phyloP scores from a whole-genome alignment of 2,329 filamentous ascomycete genomes.

The Colletotrichum gigasporum region DNA sequence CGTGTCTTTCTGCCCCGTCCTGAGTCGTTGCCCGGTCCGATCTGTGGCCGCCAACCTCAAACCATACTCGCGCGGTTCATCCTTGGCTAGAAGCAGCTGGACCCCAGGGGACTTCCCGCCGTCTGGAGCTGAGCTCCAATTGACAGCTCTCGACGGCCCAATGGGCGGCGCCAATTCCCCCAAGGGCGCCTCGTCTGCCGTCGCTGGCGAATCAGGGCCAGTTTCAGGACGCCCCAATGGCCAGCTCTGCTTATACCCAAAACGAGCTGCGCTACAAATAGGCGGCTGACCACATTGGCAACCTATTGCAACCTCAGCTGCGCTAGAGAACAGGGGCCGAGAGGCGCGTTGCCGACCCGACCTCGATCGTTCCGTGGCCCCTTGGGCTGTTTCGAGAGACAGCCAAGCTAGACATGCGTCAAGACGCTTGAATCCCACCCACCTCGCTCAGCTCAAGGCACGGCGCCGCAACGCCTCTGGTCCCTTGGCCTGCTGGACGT shows the following conservation, averaged over 20 bases:
- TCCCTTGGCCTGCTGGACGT: neutral
- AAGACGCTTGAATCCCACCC: constrained; percentile 17
- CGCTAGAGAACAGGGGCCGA: too few species aligned
- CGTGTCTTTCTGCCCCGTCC: too few species aligned
- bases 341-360: neutral
- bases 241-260: constrained; percentile 21
- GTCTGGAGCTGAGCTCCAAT: neutral
- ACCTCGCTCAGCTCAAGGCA: neutral
- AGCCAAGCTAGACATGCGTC: constrained; percentile 25
- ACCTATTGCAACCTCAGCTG: constrained; percentile 11
- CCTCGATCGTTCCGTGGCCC: neutral
- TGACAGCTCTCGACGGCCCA: constrained; percentile 12
- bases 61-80: neutral
- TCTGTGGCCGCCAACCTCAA: constrained; percentile 2
- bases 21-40: constrained; percentile 11
- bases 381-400: neutral
- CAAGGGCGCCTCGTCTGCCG: neutral
- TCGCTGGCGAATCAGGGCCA: constrained; percentile 15
- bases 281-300: too few species aligned
- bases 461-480: neutral
- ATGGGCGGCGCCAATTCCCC: constrained; percentile 24
- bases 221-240: constrained; percentile 24
- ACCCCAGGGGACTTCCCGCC: neutral
- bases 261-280: neutral
- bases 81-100: neutral